Base-by-base conservation (phyloP, 805 yeast species). In the Metschnikowia cerradonensis region DNA sequence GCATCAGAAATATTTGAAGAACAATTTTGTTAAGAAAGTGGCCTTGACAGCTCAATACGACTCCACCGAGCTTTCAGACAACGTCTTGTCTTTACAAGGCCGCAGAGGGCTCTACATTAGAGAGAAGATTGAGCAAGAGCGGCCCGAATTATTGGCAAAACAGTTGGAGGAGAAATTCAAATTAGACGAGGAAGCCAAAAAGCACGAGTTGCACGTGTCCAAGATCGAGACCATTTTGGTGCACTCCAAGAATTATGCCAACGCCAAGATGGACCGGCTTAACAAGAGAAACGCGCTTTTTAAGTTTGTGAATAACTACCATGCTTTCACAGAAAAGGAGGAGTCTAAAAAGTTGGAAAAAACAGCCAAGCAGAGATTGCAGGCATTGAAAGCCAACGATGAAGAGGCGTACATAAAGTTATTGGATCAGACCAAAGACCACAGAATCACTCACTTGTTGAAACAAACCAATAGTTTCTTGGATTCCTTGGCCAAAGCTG, bases 351-450 rank as follows among this genome's bases (percentile, higher is more conserved):
- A 84, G 66, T 68, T 85, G 54, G 94, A 88, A 67, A 82, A 81
- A 64, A 87, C 84, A 30, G 95, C 95, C n/a, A 87, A 84, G 63
- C 91, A 86, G 65, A 86, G 96, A 80, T 79, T 88, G 68, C 90
- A 85, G 62, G 94, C 94, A 30, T 80, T 88, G 75, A 86, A 85
- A 67, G 88, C 91, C 15, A 87, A 88, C 65, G 96, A 88, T 72
- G 95, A 88, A 67, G 96, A 88, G 64, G 94, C 94, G 2, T 88
- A 88, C 71, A 79, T 88, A 65, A 87, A 87, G 63, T 78, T 88
- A 62, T 77, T 88, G 66, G 94, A 88, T 65, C 90, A 87, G 68
- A 88, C 96, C 3, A 88, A 88, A 66, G 96, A 88, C 70, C 87
- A 89, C 39, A 82, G 96, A 79, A 84, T 88, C 60, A 87, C 94